phyloP scores from a whole-genome alignment of 768 basidiomycete genomes.

The Mycena kentingensis region DNA sequence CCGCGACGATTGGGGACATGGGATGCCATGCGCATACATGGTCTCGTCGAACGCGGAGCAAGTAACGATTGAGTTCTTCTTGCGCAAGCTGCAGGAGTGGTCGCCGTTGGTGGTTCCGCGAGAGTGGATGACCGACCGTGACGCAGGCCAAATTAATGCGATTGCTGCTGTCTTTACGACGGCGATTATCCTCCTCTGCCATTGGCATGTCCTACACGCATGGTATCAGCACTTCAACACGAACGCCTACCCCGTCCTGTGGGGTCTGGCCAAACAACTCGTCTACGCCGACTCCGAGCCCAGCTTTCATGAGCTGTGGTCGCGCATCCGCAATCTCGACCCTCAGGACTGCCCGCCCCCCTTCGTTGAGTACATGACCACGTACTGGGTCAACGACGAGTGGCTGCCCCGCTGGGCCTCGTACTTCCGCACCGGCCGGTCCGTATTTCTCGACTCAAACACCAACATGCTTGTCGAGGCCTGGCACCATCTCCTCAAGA shows the following conservation, averaged over 20 bases:
- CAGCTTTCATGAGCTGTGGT: constrained; percentile 24
- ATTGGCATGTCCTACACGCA: constrained; percentile 33
- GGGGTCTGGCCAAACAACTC: constrained; percentile 25
- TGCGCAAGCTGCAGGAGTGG: background rate
- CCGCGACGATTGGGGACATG: constrained; percentile 8
- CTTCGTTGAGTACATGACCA: constrained; percentile 18
- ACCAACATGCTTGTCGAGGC: constrained; percentile 33
- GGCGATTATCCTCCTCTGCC: constrained; percentile 22
- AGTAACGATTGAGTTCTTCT: constrained; percentile 22
- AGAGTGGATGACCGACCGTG: constrained; percentile 1
- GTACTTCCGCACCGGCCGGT: constrained; percentile 10
- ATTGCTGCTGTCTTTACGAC: background rate
- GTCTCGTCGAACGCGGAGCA: constrained; percentile 19
- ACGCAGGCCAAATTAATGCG: constrained; percentile 5
- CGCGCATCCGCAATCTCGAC: constrained; percentile 12
- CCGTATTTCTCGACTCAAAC: constrained; percentile 17
- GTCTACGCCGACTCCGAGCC: constrained; percentile 11
- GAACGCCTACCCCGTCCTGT: constrained; percentile 16
- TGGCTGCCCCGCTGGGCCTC: constrained; percentile 25
- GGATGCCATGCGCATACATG: constrained; percentile 25
- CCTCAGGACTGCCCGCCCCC: constrained; percentile 1
- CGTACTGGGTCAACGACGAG: constrained; percentile 19
- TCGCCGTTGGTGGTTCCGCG: background rate
- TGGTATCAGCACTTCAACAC: constrained; percentile 29
- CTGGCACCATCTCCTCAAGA: constrained; percentile 31